Conservation (phyloP, 805 yeast species). For the Spathaspora girioi region DNA sequence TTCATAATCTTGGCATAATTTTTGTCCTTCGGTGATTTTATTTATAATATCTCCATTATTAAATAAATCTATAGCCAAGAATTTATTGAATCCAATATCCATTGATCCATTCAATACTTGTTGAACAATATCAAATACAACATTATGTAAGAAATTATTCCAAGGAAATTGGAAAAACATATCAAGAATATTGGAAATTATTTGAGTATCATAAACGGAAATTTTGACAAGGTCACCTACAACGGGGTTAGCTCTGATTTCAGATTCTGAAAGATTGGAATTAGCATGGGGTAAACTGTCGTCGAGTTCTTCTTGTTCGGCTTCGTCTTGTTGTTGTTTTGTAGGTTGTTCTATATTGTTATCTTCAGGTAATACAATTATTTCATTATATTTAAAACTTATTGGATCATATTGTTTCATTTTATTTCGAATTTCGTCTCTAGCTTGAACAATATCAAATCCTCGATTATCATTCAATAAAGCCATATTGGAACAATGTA, state of each 20-base stretch:
- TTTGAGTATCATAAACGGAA: slow-evolving; percentile 40
- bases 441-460: slow-evolving; percentile 33
- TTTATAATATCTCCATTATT: slow-evolving; percentile 42
- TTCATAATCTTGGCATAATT: slow-evolving; percentile 60
- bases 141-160: slow-evolving; percentile 46
- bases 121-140: slow-evolving; percentile 45
- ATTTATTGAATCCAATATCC: slow-evolving; percentile 48
- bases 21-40: slow-evolving; percentile 45
- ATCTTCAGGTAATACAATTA: slow-evolving; percentile 30
- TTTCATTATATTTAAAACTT: slow-evolving; percentile 44
- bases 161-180: slow-evolving; percentile 47
- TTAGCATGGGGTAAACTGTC: slow-evolving; percentile 36
- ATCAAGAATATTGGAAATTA: slow-evolving; percentile 35
- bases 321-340: no score
- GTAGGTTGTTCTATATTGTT: slow-evolving; percentile 5
- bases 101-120: slow-evolving; percentile 45
- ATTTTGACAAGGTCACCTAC: slow-evolving; percentile 43
- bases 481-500: slow-evolving; percentile 47
- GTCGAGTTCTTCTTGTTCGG: slow-evolving; percentile 24
- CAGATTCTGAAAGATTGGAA: slow-evolving; percentile 41
- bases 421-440: slow-evolving; percentile 35
- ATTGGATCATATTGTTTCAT: slow-evolving; percentile 42
- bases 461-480: slow-evolving; percentile 43
- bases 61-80: slow-evolving; percentile 55
- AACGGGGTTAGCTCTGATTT: slow-evolving; percentile 39